Base-by-base conservation (phyloP, 768 basidiomycete genomes). In the Kwoniella newhampshirensis region DNA sequence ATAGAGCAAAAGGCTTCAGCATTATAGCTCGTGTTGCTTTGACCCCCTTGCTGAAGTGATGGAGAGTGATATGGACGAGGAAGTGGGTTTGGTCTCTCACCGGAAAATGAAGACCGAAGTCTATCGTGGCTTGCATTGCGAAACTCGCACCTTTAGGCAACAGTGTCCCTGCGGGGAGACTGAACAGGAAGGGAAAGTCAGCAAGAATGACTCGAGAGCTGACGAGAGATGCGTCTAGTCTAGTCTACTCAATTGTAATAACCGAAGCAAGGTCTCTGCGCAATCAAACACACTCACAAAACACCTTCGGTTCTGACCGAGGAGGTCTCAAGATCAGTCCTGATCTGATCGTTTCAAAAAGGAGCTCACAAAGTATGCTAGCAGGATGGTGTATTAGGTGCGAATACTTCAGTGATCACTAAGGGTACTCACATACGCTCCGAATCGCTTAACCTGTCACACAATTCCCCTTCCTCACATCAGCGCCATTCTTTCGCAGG, bases 91-190 rank as follows among this genome's bases (percentile, higher is more conserved):
- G 28, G 9, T 3, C 37, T 66, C 68, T 52, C 25, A 73, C 71
- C 1, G 71, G 71, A 47, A 73, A 68, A 55, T 73, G 71, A 21
- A 73, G 36, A 8, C 68, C 68, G 44, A 73, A 73, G 47, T 73
- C 71, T 23, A 73, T 54, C 3, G 71, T 73, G 6, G 71, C 50
- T 61, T 70, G 68, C 68, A 73, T 70, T 8, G 68, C 71, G 37
- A 73, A 73, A n/a, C 51, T 61, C n/a, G 63, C 64, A 12, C 71
- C 71, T 46, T 66, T 62, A 20, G 71, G 71, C 8, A 73, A 48
- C 3, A 73, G 54, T 13, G 71, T 73, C 3, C 71, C 71, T 15
- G 71, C 71, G 35, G 71, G 71, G 3, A 73, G 50, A 53, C 70
- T n/a, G n/a, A n/a, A n/a, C n/a, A n/a, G n/a, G n/a, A n/a, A n/a